These are phyloP conservation scores for Sarocladium brachiariae DNA, from an alignment of 2,329 filamentous ascomycete species.

Conservation along the genomic window DNA sequence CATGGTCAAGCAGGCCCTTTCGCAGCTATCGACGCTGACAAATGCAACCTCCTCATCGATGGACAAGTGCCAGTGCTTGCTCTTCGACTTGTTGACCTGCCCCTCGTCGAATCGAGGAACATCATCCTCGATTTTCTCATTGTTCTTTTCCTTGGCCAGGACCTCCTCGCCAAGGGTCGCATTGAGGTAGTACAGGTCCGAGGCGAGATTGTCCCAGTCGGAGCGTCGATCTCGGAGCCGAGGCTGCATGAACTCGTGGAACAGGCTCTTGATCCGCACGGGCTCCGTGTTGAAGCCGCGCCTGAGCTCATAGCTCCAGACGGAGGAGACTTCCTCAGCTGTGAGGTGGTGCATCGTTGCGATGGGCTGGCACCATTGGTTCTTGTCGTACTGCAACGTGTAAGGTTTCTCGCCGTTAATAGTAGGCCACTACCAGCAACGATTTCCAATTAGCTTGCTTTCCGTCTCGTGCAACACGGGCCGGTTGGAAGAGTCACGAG, in stretches of 20 bases:
- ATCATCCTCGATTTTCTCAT: neutral
- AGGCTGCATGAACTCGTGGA: slow-evolving; percentile 35
- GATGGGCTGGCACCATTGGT: slow-evolving; percentile 50
- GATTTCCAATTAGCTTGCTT: too few species aligned
- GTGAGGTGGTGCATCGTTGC: slow-evolving; percentile 50
- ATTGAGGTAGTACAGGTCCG: slow-evolving; percentile 37
- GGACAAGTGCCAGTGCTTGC: slow-evolving; percentile 21
- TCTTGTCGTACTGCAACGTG: slow-evolving; percentile 38
- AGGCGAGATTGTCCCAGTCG: slow-evolving; percentile 48
- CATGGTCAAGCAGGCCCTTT: slow-evolving; percentile 33
- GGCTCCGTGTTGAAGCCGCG: slow-evolving; percentile 24
- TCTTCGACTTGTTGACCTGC: slow-evolving; percentile 25
- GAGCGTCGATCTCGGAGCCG: slow-evolving; percentile 30
- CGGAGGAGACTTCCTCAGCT: slow-evolving; percentile 40
- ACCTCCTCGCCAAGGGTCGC: slow-evolving; percentile 13
- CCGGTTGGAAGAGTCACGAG: neutral
- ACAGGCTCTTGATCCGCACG: slow-evolving; percentile 41
- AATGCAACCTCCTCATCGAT: slow-evolving; percentile 35
- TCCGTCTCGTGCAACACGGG: neutral
- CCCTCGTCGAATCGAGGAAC: slow-evolving; percentile 22
- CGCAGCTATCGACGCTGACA: slow-evolving; percentile 34
- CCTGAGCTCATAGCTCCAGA: slow-evolving; percentile 45
- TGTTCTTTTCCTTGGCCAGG: too few species aligned
- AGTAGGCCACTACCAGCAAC: slow-evolving; percentile 45
- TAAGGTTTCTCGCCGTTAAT: slow-evolving; percentile 50